These are phyloP conservation scores for Mucor plumbeus DNA, from an alignment of 371 early-diverging fungal genomes.

Conservation along the genomic window DNA sequence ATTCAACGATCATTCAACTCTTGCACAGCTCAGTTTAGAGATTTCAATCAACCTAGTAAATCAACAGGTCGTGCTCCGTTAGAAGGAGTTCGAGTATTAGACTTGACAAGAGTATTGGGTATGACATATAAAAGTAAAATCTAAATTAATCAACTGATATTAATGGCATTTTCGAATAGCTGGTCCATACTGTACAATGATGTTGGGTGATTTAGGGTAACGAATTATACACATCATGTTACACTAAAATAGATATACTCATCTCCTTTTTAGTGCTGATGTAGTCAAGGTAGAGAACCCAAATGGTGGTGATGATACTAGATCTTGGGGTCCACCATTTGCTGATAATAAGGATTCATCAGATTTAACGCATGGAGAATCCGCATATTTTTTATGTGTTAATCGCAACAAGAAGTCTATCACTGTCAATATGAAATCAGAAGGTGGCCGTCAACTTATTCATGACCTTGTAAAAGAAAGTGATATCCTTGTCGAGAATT, in stretches of 20 bases:
- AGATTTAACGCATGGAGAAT: conserved; percentile 59
- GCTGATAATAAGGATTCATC: conserved; percentile 48
- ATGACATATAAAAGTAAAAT: conserved; percentile 11
- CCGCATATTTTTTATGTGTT: conserved; percentile 88
- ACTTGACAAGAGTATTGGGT: conserved; percentile 84
- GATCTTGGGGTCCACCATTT: conserved; percentile 86
- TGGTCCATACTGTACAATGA: conserved; percentile 86
- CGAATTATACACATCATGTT: too few relatives aligned
- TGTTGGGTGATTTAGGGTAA: conserved; percentile 88
- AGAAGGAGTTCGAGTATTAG: conserved; percentile 78
- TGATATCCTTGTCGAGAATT: conserved; percentile 93
- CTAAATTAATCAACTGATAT: too few relatives aligned
- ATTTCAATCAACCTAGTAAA: conserved; percentile 12
- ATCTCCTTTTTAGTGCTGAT: conserved; percentile 69
- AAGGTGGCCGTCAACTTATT: conserved; percentile 68
- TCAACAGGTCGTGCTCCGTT: conserved; percentile 53
- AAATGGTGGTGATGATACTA: conserved; percentile 83
- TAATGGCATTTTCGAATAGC: conserved; percentile 38
- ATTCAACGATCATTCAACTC: conserved; percentile 18
- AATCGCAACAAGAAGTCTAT: conserved; percentile 93
- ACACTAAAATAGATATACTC: background rate
- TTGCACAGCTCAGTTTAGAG: conserved; percentile 10
- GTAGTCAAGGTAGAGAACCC: conserved; percentile 91
- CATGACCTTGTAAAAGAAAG: conserved; percentile 67
- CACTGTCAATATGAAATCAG: conserved; percentile 81